Evolutionary conservation across 768 basidiomycete species (phyloP).

Genomic region (Mycena crocata): DNA sequence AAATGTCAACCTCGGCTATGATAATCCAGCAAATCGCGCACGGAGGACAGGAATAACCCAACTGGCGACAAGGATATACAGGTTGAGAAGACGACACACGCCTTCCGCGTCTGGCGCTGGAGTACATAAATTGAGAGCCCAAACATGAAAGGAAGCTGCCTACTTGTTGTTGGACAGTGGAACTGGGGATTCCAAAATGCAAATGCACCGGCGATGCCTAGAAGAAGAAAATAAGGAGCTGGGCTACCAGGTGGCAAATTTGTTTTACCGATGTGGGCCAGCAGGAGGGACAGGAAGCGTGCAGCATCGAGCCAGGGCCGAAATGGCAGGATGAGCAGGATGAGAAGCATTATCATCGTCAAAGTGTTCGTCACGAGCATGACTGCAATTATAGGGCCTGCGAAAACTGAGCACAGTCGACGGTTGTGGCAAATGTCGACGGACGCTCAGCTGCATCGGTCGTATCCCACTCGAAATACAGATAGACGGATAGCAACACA

Average conservation of each 20-base stretch:
- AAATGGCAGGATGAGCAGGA: constrained; percentile 46
- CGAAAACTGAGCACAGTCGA: background rate
- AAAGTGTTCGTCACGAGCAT: constrained; percentile 55
- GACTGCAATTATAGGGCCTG: constrained; percentile 59
- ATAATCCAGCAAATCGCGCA: constrained; percentile 44
- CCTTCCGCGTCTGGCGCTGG: constrained; percentile 54
- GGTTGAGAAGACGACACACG: constrained; percentile 60
- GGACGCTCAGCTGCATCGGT: constrained; percentile 59
- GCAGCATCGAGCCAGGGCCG: constrained; percentile 66
- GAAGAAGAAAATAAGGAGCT: background rate
- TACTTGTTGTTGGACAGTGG: constrained; percentile 57
- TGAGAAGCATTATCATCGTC: constrained; percentile 53
- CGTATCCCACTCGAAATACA: constrained; percentile 59
- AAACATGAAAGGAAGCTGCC: constrained; percentile 8
- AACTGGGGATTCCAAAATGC: constrained; percentile 56
- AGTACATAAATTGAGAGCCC: background rate
- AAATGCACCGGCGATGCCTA: constrained; percentile 59
- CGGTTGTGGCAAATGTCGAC: constrained; percentile 31
- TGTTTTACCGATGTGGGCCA: constrained; percentile 56
- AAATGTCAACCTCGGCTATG: constrained; percentile 8
- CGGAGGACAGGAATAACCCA: constrained; percentile 67
- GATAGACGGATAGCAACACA: constrained; percentile 56
- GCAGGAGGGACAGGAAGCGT: constrained; percentile 58
- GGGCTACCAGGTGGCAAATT: background rate
- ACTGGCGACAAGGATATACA: constrained; percentile 61